A percentile compares a stretch with the other conserved stretches of the same genome.
These are phyloP conservation scores for Pochonia chlamydosporia DNA, from an alignment of 2,329 filamentous ascomycete genomes.

Conservation along the genomic window DNA sequence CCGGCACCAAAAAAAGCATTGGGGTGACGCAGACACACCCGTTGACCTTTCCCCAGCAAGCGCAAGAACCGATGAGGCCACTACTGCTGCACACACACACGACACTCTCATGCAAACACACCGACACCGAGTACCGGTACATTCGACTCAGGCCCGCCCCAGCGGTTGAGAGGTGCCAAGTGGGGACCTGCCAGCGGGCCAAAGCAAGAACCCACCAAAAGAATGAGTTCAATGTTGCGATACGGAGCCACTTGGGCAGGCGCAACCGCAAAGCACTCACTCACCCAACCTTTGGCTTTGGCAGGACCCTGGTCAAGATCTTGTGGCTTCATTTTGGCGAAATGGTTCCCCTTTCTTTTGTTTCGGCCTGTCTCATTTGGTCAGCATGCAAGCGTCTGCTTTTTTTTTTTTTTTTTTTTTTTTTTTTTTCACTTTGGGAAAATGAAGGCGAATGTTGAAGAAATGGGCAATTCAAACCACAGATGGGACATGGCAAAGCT, in stretches of 20 bases:
- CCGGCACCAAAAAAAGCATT: conserved; percentile 11
- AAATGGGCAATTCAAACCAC: too few relatives aligned
- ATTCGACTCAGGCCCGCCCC: conserved; percentile 3
- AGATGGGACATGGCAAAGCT: too few relatives aligned
- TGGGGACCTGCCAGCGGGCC: background rate
- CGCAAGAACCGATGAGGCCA: conserved; percentile 18
- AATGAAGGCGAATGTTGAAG: too few relatives aligned
- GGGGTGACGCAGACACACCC: conserved; percentile 14
- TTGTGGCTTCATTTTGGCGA: too few relatives aligned
- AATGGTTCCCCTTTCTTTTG: too few relatives aligned
- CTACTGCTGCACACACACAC: background rate
- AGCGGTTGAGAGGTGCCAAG: conserved; percentile 11
- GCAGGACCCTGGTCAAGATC: background rate
- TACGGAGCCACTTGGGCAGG: background rate
- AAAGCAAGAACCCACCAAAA: background rate
- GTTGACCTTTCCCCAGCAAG: conserved; percentile 8
- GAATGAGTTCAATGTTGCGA: background rate
- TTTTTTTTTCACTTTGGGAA: too few relatives aligned
- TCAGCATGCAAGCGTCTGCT: too few relatives aligned
- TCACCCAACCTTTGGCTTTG: background rate
- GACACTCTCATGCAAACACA: background rate
- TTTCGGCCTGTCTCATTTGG: too few relatives aligned
- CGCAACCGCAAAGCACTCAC: too few relatives aligned
- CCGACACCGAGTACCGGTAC: conserved; percentile 8
- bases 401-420: too few relatives aligned